Evolutionary conservation across 345 rosid genomes (phyloP).

Genomic region (Brassica incana): DNA sequence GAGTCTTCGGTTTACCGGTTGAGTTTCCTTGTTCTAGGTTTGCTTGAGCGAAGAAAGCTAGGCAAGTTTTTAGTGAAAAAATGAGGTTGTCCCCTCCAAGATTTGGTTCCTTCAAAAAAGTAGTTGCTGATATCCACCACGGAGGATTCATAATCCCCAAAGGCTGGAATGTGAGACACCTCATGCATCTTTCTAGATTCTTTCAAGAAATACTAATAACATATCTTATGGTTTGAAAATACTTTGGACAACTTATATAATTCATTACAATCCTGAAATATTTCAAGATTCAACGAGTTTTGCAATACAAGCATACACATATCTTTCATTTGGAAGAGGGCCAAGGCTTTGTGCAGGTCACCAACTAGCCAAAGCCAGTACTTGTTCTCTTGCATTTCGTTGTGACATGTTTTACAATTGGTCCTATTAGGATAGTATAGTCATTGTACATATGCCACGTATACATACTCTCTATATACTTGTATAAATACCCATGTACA

Average conservation of each 20-base stretch:
- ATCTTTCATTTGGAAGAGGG: slow-evolving; percentile 74
- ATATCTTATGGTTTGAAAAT: background rate
- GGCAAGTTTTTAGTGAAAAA: slow-evolving; percentile 69
- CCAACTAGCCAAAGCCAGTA: slow-evolving; percentile 71
- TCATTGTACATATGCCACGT: too few species aligned
- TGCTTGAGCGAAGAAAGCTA: slow-evolving; percentile 62
- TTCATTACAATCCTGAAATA: slow-evolving; percentile 51
- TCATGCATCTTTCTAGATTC: background rate
- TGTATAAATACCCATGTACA: too few species aligned
- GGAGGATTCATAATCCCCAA: slow-evolving; percentile 67
- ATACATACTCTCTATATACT: too few species aligned
- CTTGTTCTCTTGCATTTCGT: slow-evolving; percentile 56
- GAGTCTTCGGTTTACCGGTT: slow-evolving; percentile 56
- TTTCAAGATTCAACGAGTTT: slow-evolving; percentile 58
- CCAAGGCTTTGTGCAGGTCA: slow-evolving; percentile 71
- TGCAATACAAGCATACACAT: slow-evolving; percentile 51
- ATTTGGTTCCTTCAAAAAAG: slow-evolving; percentile 64
- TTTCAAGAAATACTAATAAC: background rate
- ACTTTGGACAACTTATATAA: slow-evolving; percentile 68
- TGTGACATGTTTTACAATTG: slow-evolving; percentile 49
- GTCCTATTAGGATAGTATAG: slow-evolving; percentile 18
- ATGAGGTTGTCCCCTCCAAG: slow-evolving; percentile 65
- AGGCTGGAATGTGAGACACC: slow-evolving; percentile 65
- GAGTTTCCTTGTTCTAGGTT: slow-evolving; percentile 58
- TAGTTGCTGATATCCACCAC: slow-evolving; percentile 54